A percentile compares a stretch with the other conserved stretches of the same genome.
Evolutionary conservation across 1,284 basidiomycete species (phyloP).

Genomic region (Puccinia novopanici): DNA sequence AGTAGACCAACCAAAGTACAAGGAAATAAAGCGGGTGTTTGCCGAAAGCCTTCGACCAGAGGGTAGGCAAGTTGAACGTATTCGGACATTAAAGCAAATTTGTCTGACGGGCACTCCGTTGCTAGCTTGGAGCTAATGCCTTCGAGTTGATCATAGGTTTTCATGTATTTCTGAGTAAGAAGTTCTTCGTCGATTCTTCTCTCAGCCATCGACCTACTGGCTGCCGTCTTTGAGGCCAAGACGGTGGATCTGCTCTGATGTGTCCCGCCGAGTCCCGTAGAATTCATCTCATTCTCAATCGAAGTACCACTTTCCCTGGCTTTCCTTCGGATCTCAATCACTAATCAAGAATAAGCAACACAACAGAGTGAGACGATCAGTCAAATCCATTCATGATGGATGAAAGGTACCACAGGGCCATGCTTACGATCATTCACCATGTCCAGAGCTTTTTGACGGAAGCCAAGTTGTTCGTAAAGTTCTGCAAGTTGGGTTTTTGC

Average conservation of each 20-base stretch:
- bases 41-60: slow-evolving; percentile 81
- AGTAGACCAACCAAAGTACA: slow-evolving; percentile 68
- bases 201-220: slow-evolving; percentile 23
- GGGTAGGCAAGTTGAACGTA: slow-evolving; percentile 84
- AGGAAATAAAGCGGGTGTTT: slow-evolving; percentile 79
- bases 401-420: background rate
- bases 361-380: slow-evolving; percentile 28
- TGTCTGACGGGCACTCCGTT: slow-evolving; percentile 57
- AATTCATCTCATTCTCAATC: slow-evolving; percentile 32
- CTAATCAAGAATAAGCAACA: slow-evolving; percentile 1
- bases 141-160: slow-evolving; percentile 39
- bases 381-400: slow-evolving; percentile 49
- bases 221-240: slow-evolving; percentile 18
- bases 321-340: slow-evolving; percentile 31
- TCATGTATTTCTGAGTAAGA: slow-evolving; percentile 25
- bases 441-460: slow-evolving; percentile 78
- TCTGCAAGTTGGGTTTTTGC: too few relatives aligned
- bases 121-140: slow-evolving; percentile 56
- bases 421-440: slow-evolving; percentile 77
- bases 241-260: background rate
- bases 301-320: slow-evolving; percentile 24
- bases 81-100: slow-evolving; percentile 60
- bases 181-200: slow-evolving; percentile 36
- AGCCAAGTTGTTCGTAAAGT: slow-evolving; percentile 76
- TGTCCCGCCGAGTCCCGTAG: background rate